These are phyloP conservation scores for Naganishia friedmannii DNA, from an alignment of 768 basidiomycete species.

Conservation along the genomic window DNA sequence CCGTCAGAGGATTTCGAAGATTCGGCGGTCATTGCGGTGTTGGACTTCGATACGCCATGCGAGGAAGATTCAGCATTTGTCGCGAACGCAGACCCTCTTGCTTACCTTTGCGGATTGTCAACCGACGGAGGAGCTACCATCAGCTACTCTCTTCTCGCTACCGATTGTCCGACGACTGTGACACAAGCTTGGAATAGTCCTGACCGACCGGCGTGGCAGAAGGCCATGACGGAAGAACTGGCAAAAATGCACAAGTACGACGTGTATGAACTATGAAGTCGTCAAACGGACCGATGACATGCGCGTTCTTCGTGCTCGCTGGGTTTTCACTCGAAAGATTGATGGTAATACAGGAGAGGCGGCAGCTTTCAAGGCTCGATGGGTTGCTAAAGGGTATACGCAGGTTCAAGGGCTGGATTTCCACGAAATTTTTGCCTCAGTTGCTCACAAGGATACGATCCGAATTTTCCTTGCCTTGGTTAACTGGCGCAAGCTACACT, in stretches of 20 bases:
- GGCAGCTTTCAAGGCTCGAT: slow-evolving; percentile 53
- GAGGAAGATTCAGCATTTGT: no score
- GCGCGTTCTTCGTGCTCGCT: no score
- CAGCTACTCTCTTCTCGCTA: not conserved
- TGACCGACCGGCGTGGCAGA: slow-evolving; percentile 8
- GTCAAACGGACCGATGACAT: no score
- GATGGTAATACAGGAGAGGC: slow-evolving; percentile 46
- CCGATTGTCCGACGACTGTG: not conserved
- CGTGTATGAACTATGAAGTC: no score
- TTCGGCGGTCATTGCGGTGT: no score
- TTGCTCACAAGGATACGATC: slow-evolving; percentile 39
- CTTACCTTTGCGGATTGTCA: no score
- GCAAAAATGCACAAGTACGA: slow-evolving; percentile 25
- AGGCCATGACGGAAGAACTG: slow-evolving; percentile 1
- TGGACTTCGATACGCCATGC: no score
- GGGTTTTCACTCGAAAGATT: slow-evolving; percentile 14
- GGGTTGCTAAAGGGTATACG: slow-evolving; percentile 56
- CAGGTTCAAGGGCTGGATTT: slow-evolving; percentile 56
- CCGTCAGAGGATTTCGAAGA: no score
- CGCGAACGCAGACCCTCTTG: no score
- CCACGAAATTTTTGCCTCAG: slow-evolving; percentile 50
- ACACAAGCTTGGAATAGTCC: not conserved
- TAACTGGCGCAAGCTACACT: slow-evolving; percentile 49
- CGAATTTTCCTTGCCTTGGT: slow-evolving; percentile 53
- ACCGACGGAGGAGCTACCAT: no score